phyloP scores from a whole-genome alignment of 257 asterid genomes.

The Penstemon barbatus region DNA sequence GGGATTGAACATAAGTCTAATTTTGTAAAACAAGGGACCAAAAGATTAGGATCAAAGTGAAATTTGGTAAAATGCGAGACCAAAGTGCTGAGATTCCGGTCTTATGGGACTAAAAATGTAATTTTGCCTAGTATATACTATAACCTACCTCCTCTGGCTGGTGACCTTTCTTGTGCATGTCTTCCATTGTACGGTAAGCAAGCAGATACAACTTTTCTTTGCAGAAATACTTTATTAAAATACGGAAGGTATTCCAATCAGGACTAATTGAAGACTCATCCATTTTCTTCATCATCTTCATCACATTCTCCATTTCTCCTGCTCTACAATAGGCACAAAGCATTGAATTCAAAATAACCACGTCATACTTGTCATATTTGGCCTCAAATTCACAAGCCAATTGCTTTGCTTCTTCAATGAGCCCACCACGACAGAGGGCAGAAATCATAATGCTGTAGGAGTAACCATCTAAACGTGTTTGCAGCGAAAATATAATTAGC shows the following conservation, averaged over 20 bases:
- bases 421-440: constrained; percentile 77
- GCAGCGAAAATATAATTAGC: constrained; percentile 30
- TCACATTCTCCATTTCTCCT: constrained; percentile 91
- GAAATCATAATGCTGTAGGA: constrained; percentile 96
- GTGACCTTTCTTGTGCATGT: constrained; percentile 88
- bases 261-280: constrained; percentile 79
- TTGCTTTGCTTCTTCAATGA: constrained; percentile 82
- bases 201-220: constrained; percentile 74
- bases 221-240: constrained; percentile 82
- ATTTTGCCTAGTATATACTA: neutral
- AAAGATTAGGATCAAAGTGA: too few species aligned
- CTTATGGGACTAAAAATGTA: too few species aligned
- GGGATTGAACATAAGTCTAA: too few species aligned
- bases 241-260: constrained; percentile 82
- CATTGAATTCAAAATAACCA: constrained; percentile 87
- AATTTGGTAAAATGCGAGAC: too few species aligned
- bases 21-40: too few species aligned
- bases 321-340: constrained; percentile 90
- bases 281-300: constrained; percentile 96
- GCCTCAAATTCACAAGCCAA: constrained; percentile 77
- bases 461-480: constrained; percentile 69
- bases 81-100: too few species aligned
- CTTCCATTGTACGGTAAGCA: constrained; percentile 86
- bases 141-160: constrained; percentile 78
- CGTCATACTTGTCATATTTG: constrained; percentile 78